These are phyloP conservation scores for Anisodus acutangulus DNA, from an alignment of 257 asterid genomes.

Conservation along the genomic window DNA sequence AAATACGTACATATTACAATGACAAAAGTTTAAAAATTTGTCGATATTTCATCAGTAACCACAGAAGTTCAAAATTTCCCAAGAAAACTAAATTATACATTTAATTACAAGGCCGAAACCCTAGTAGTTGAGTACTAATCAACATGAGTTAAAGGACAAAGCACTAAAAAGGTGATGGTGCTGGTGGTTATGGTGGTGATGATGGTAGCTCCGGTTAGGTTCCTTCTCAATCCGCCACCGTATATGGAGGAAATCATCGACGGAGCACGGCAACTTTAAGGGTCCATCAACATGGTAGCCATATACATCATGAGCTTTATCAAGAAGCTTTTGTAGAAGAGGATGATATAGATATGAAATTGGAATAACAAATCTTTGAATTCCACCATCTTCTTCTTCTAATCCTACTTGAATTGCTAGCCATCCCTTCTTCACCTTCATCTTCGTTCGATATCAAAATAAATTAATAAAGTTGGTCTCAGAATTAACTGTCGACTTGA, in stretches of 20 bases:
- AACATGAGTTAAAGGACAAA: constrained; percentile 46
- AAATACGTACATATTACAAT: not conserved
- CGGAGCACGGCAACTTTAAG: constrained; percentile 48
- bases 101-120: not conserved
- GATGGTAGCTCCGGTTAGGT: constrained; percentile 22
- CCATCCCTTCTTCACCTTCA: constrained; percentile 40
- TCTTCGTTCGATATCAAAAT: not conserved
- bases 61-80: not conserved
- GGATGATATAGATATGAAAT: constrained; percentile 52
- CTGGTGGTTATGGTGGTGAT: not conserved
- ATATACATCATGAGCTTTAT: constrained; percentile 48
- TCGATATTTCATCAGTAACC: too few relatives aligned
- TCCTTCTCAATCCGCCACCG: constrained; percentile 55
- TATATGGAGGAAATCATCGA: constrained; percentile 51
- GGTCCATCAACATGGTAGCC: constrained; percentile 52
- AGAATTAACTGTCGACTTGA: not conserved
- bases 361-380: constrained; percentile 45
- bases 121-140: not conserved
- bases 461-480: not conserved
- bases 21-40: not conserved
- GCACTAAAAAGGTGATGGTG: constrained; percentile 33
- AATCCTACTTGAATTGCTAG: constrained; percentile 48
- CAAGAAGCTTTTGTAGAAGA: constrained; percentile 43
- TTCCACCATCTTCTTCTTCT: constrained; percentile 40
- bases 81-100: not conserved